phyloP scores from a whole-genome alignment of 1,284 basidiomycete genomes.

The Cystobasidium slooffiae region DNA sequence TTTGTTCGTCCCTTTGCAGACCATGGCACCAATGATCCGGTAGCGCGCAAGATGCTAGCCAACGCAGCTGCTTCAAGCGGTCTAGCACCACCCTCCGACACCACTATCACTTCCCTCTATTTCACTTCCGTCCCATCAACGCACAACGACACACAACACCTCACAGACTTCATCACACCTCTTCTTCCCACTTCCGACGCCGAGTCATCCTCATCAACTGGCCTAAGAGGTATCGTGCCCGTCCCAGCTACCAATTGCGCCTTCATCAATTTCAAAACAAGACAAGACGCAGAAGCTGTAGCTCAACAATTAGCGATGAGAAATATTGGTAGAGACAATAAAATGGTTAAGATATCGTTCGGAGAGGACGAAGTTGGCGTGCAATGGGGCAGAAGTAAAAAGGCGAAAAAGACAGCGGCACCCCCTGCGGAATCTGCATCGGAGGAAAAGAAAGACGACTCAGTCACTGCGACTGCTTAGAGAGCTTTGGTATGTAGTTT shows the following conservation, averaged over 20 bases:
- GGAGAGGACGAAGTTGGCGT: constrained; percentile 42
- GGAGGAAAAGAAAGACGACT: not conserved
- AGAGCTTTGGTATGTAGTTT: not conserved
- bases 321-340: constrained; percentile 29
- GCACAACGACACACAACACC: constrained; percentile 25
- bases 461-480: not conserved
- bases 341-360: constrained; percentile 17
- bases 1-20: constrained; percentile 55
- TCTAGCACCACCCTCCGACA: constrained; percentile 85
- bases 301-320: constrained; percentile 59
- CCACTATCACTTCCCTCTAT: constrained; percentile 84
- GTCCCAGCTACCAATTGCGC: constrained; percentile 88
- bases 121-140: constrained; percentile 76
- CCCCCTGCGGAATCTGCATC: not conserved
- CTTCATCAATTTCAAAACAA: constrained; percentile 89
- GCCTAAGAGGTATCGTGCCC: constrained; percentile 80
- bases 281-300: constrained; percentile 78
- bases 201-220: constrained; percentile 56
- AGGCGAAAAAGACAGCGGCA: constrained; percentile 26
- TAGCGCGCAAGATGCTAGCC: constrained; percentile 82
- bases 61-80: constrained; percentile 76
- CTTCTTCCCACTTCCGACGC: constrained; percentile 19
- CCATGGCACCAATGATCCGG: constrained; percentile 86
- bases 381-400: constrained; percentile 44
- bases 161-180: constrained; percentile 36